These are phyloP conservation scores for Narthecium ossifragum DNA, from an alignment of 106 monocot genomes.

Conservation along the genomic window DNA sequence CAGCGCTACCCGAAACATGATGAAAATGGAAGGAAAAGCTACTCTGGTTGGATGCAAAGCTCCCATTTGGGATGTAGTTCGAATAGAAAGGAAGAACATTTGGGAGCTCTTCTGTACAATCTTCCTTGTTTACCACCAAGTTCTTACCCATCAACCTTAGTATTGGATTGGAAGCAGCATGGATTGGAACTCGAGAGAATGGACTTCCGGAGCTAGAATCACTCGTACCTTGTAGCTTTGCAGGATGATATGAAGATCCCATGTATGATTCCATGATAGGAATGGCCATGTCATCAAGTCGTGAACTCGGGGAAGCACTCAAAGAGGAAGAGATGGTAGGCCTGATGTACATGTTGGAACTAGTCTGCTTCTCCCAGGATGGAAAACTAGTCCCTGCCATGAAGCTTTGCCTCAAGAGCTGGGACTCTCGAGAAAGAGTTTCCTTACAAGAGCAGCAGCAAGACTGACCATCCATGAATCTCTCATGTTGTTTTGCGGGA, in stretches of 20 bases:
- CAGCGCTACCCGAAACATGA: neutral
- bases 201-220: slow-evolving; percentile 15
- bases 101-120: neutral
- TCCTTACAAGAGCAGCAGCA: slow-evolving; percentile 38
- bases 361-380: neutral
- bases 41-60: neutral
- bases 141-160: slow-evolving; percentile 79
- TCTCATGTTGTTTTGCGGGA: slow-evolving; percentile 2
- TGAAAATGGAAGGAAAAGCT: neutral
- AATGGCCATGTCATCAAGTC: neutral
- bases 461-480: slow-evolving; percentile 5
- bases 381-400: neutral
- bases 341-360: slow-evolving; percentile 12
- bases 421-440: slow-evolving; percentile 7
- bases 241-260: neutral
- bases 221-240: neutral
- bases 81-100: too few relatives aligned
- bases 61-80: neutral
- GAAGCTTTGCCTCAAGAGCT: neutral
- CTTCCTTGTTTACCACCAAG: slow-evolving; percentile 43
- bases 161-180: slow-evolving; percentile 29
- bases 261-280: neutral
- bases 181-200: slow-evolving; percentile 1
- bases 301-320: slow-evolving; percentile 14
- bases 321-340: slow-evolving; percentile 8